Evolutionary conservation across 2,329 filamentous ascomycete genomes (phyloP).

Genomic region (Plenodomus tracheiphilus): DNA sequence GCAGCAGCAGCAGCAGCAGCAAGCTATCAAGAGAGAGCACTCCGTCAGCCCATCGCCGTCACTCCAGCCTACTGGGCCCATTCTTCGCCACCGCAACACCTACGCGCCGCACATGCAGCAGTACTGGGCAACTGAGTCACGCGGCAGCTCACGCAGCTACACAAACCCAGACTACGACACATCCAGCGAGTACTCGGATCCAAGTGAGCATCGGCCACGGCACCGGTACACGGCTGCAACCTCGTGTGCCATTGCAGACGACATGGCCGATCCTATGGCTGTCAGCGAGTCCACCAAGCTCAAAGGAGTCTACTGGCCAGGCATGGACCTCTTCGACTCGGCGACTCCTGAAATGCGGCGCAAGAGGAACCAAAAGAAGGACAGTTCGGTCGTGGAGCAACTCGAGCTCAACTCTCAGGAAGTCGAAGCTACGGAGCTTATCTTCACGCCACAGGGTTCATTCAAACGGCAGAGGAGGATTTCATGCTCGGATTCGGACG

Average conservation of each 20-base stretch:
- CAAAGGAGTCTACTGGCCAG: slow-evolving; percentile 75
- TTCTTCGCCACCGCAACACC: slow-evolving; percentile 33
- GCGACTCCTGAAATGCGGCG: slow-evolving; percentile 73
- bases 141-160: slow-evolving; percentile 42
- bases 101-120: slow-evolving; percentile 45
- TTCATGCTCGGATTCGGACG: slow-evolving; percentile 49
- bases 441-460: slow-evolving; percentile 57
- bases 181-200: slow-evolving; percentile 43
- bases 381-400: slow-evolving; percentile 67
- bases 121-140: slow-evolving; percentile 42
- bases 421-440: slow-evolving; percentile 66
- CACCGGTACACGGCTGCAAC: slow-evolving; percentile 29
- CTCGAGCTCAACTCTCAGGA: slow-evolving; percentile 67
- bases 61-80: slow-evolving; percentile 26
- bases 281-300: slow-evolving; percentile 55
- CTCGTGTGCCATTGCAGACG: slow-evolving; percentile 40
- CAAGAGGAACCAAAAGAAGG: slow-evolving; percentile 78
- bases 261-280: slow-evolving; percentile 28
- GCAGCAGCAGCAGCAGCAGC: slow-evolving; percentile 1
- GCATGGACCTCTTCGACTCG: slow-evolving; percentile 81
- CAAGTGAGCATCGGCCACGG: slow-evolving; percentile 25
- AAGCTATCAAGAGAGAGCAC: slow-evolving; percentile 41
- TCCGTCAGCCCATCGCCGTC: slow-evolving; percentile 33
- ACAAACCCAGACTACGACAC: slow-evolving; percentile 44
- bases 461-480: slow-evolving; percentile 50